Evolutionary conservation across 805 yeast genomes (phyloP).

Genomic region (Lipomyces japonicus): DNA sequence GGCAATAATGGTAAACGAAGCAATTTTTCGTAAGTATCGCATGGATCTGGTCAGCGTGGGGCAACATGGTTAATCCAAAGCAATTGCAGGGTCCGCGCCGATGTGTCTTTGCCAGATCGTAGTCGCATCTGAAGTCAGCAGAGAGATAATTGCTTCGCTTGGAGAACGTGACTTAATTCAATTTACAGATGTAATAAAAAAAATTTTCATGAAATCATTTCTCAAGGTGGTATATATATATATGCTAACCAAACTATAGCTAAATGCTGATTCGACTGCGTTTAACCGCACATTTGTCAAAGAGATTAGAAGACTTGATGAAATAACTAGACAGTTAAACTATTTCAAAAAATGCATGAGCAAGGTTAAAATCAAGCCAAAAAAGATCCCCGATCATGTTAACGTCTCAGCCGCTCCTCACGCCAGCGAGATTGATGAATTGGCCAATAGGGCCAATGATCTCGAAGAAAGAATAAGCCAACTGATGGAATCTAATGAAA

Average conservation of each 20-base stretch:
- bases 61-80: neutral
- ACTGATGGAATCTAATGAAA: slow-evolving; percentile 65
- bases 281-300: slow-evolving; percentile 90
- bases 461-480: slow-evolving; percentile 73
- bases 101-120: slow-evolving; percentile 92
- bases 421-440: slow-evolving; percentile 68
- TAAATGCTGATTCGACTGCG: slow-evolving; percentile 71
- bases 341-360: slow-evolving; percentile 36
- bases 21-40: slow-evolving; percentile 22
- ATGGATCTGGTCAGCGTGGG: neutral
- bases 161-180: slow-evolving; percentile 86
- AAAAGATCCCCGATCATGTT: slow-evolving; percentile 41
- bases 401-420: slow-evolving; percentile 41
- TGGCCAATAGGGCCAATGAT: slow-evolving; percentile 56
- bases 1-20: slow-evolving; percentile 10
- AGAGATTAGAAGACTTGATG: slow-evolving; percentile 78
- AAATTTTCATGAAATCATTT: too few species aligned
- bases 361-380: slow-evolving; percentile 33
- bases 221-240: too few species aligned
- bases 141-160: slow-evolving; percentile 78
- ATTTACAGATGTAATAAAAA: slow-evolving; percentile 57
- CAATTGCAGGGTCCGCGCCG: slow-evolving; percentile 74
- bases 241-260: slow-evolving; percentile 23
- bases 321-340: slow-evolving; percentile 79
- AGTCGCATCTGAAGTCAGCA: slow-evolving; percentile 81